phyloP scores from a whole-genome alignment of 768 basidiomycete genomes.

The Mycena vulgaris region DNA sequence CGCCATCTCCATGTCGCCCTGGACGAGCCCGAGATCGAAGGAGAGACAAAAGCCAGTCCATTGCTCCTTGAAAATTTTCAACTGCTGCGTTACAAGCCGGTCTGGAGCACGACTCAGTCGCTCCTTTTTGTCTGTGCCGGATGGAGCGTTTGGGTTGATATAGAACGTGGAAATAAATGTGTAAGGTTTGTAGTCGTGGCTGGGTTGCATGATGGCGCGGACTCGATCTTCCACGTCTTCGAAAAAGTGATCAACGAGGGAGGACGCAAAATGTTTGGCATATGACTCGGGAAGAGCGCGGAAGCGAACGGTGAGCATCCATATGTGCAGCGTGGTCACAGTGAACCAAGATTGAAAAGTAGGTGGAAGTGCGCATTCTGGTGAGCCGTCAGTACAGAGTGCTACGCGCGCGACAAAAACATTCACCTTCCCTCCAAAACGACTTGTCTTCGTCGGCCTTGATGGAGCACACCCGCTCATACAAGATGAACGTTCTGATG shows the following conservation, averaged over 20 bases:
- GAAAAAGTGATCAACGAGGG: conserved; percentile 95
- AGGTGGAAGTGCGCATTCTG: conserved; percentile 88
- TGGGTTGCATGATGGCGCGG: conserved; percentile 82
- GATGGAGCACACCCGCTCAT: conserved; percentile 68
- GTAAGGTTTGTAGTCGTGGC: conserved; percentile 59
- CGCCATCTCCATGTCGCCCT: conserved; percentile 87
- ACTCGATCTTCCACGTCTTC: conserved; percentile 93
- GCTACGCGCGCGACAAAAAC: conserved; percentile 18
- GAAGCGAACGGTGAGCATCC: conserved; percentile 90
- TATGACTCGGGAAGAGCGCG: conserved; percentile 83
- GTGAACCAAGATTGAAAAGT: conserved; percentile 99
- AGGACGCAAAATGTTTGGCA: conserved; percentile 82
- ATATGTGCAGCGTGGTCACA: conserved; percentile 92
- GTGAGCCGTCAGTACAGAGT: conserved; percentile 5
- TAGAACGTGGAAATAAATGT: conserved; percentile 63
- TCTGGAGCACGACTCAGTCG: conserved; percentile 73
- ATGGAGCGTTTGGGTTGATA: conserved; percentile 59
- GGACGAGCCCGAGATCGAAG: conserved; percentile 83
- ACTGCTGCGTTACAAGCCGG: conserved; percentile 84
- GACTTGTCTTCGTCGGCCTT: conserved; percentile 70
- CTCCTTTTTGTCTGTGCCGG: conserved; percentile 44
- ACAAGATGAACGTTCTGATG: conserved; percentile 67
- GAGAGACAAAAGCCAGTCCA: conserved; percentile 88
- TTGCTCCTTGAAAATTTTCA: conserved; percentile 94
- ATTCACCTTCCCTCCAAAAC: conserved; percentile 77